These are phyloP conservation scores for Paragyromitra xinjiangensis DNA, from an alignment of 495 filamentous ascomycete genomes.

Conservation along the genomic window DNA sequence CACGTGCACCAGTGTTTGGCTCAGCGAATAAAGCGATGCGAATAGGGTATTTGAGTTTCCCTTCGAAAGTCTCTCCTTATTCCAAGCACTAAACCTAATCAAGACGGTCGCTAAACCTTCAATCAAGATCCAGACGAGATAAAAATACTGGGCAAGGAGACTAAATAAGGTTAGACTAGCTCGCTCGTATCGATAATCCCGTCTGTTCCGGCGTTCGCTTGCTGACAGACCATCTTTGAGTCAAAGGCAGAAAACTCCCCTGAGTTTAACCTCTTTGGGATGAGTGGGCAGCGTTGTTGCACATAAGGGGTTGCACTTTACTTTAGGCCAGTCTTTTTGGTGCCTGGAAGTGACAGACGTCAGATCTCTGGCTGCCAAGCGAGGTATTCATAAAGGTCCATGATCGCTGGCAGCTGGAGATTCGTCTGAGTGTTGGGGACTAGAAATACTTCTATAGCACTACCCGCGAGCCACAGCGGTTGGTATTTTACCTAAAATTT, in stretches of 20 bases:
- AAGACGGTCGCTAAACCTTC: neutral
- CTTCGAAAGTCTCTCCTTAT: slow-evolving; percentile 7
- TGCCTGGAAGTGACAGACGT: slow-evolving; percentile 7
- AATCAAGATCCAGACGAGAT: neutral
- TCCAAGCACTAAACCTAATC: neutral
- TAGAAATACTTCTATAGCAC: neutral
- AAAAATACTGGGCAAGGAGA: neutral
- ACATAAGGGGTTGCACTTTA: neutral
- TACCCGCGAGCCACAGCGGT: neutral
- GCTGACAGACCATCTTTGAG: neutral
- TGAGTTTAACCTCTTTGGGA: slow-evolving; percentile 34
- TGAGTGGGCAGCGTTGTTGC: neutral
- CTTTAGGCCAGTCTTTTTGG: neutral
- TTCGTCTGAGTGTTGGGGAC: neutral
- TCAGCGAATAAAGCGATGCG: neutral
- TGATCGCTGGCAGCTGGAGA: slow-evolving; percentile 1
- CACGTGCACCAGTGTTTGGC: slow-evolving; percentile 6
- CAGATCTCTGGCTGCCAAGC: neutral
- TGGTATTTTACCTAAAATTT: slow-evolving; percentile 20
- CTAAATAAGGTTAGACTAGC: slow-evolving; percentile 18
- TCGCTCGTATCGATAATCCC: slow-evolving; percentile 37
- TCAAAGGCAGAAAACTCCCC: slow-evolving; percentile 16
- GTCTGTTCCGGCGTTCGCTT: slow-evolving; percentile 37
- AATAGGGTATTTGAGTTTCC: slow-evolving; percentile 1
- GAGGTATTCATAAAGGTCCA: neutral